Conservation (phyloP, 768 basidiomycete genomes). For the Pisolithus marmoratus region DNA sequence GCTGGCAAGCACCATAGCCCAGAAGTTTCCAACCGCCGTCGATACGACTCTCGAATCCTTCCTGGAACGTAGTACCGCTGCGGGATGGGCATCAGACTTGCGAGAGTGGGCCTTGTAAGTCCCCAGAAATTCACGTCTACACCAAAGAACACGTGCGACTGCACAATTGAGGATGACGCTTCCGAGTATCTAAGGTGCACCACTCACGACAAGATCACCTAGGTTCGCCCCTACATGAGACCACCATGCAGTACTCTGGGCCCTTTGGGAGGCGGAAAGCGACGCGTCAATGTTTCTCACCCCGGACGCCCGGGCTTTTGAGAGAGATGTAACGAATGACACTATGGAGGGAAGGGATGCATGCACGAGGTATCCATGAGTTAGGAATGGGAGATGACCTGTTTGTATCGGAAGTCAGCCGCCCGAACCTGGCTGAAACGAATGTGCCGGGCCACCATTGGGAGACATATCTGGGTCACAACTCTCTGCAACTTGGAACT, state of each 20-base stretch:
- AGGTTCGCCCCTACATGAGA: slow-evolving; percentile 62
- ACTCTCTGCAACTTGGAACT: slow-evolving; percentile 56
- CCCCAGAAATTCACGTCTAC: slow-evolving; percentile 55
- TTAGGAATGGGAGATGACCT: slow-evolving; percentile 73
- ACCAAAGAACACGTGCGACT: slow-evolving; percentile 65
- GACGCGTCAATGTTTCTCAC: slow-evolving; percentile 43
- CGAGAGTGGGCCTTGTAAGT: slow-evolving; percentile 50
- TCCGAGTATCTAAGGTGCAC: not conserved
- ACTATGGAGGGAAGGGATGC: slow-evolving; percentile 56
- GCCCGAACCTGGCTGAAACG: not conserved
- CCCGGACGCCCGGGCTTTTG: slow-evolving; percentile 25
- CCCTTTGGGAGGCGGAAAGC: slow-evolving; percentile 41
- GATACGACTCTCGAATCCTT: slow-evolving; percentile 54
- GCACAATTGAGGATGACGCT: slow-evolving; percentile 4
- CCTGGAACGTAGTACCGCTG: slow-evolving; percentile 70
- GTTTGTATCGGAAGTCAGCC: not conserved
- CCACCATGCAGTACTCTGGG: slow-evolving; percentile 55
- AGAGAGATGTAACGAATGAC: slow-evolving; percentile 55
- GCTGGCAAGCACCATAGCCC: slow-evolving; percentile 54
- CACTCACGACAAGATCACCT: slow-evolving; percentile 66
- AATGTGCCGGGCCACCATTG: slow-evolving; percentile 40
- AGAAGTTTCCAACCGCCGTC: slow-evolving; percentile 52
- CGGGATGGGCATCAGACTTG: slow-evolving; percentile 54
- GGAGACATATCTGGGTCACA: slow-evolving; percentile 69
- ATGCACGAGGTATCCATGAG: slow-evolving; percentile 47